Evolutionary conservation across 75 land plant genomes (phyloP).

Genomic region (Larix kaempferi): DNA sequence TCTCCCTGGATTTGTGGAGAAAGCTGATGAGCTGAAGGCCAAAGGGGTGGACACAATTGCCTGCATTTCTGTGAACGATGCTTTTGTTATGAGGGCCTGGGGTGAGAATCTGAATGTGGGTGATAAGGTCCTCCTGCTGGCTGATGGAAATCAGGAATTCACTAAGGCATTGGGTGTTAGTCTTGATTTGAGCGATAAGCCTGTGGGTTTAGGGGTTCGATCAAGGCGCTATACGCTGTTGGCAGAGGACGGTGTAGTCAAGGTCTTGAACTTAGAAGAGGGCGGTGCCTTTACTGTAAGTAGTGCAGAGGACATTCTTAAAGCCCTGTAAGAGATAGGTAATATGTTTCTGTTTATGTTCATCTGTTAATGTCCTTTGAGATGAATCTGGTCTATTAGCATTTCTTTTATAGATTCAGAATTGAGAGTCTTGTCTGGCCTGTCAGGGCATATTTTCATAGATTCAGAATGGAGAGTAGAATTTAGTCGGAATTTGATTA

Average conservation of each 20-base stretch:
- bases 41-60: slow-evolving; percentile 82
- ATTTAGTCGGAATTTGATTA: too few relatives aligned
- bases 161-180: slow-evolving; percentile 65
- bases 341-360: too few relatives aligned
- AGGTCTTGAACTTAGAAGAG: slow-evolving; percentile 76
- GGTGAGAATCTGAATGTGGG: slow-evolving; percentile 51
- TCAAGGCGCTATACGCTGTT: slow-evolving; percentile 70
- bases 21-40: slow-evolving; percentile 59
- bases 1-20: slow-evolving; percentile 82
- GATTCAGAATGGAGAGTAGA: too few relatives aligned
- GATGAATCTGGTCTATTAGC: too few relatives aligned
- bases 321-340: slow-evolving; percentile 41
- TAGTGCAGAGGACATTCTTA: slow-evolving; percentile 78
- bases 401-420: too few relatives aligned
- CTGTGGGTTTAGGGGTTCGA: slow-evolving; percentile 64
- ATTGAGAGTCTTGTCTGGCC: too few relatives aligned
- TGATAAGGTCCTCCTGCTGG: slow-evolving; percentile 71
- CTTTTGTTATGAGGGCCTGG: slow-evolving; percentile 90
- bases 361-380: too few relatives aligned
- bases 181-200: slow-evolving; percentile 73
- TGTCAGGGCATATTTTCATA: too few relatives aligned
- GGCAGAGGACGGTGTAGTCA: slow-evolving; percentile 79
- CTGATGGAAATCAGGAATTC: slow-evolving; percentile 70
- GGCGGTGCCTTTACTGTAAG: slow-evolving; percentile 73
- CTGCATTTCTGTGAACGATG: slow-evolving; percentile 90